Evolutionary conservation across 768 basidiomycete species (phyloP).

Genomic region (Macrolepiota fuliginosa): DNA sequence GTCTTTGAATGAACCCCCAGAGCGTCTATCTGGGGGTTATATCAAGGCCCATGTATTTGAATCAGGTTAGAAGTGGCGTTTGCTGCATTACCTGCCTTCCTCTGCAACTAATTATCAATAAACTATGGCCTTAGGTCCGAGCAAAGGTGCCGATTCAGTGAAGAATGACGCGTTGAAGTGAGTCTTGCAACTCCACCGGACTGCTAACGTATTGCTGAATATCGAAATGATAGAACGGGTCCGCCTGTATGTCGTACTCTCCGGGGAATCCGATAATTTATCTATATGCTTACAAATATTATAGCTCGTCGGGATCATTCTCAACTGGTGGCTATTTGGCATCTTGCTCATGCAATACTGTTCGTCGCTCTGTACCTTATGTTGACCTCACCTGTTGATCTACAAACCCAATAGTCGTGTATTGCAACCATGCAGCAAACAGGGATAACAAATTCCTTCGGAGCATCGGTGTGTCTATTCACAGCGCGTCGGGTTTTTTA

Average conservation of each 20-base stretch:
- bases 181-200: background rate
- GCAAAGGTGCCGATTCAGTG: background rate
- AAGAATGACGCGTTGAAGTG: background rate
- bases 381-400: background rate
- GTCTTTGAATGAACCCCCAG: no score
- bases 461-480: background rate
- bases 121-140: background rate
- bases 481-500: background rate
- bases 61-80: background rate
- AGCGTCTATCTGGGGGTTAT: background rate
- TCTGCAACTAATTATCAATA: background rate
- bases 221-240: background rate
- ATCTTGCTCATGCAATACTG: slow-evolving; percentile 12
- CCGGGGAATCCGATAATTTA: background rate
- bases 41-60: background rate
- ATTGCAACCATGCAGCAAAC: background rate
- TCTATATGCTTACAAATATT: background rate
- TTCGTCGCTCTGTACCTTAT: background rate
- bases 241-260: background rate
- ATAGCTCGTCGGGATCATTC: background rate
- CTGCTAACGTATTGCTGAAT: background rate
- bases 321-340: slow-evolving; percentile 13
- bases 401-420: background rate
- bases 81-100: background rate
- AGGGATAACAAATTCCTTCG: slow-evolving; percentile 1